Percentiles rank a stretch among this genome's conserved stretches.
These are phyloP conservation scores for Tetradesmus obliquus DNA, from an alignment of 139 green algal species.

Conservation along the genomic window DNA sequence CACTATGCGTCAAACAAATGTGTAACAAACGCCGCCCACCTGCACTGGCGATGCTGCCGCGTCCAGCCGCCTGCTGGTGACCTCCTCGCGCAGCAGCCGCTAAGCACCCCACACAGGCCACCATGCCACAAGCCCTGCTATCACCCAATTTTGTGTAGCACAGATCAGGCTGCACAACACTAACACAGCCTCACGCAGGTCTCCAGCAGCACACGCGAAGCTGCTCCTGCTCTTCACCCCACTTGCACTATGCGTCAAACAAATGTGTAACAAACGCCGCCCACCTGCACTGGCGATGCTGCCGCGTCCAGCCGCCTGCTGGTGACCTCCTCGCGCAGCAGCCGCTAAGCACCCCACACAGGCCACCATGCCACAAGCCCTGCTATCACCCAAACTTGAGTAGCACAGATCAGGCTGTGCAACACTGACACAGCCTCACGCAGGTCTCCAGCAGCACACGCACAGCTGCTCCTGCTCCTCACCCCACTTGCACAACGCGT, in stretches of 20 bases:
- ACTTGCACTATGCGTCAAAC: background rate
- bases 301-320: constrained; percentile 64
- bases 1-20: background rate
- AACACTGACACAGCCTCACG: background rate
- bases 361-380: too few species aligned
- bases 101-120: background rate
- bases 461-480: too few species aligned
- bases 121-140: too few species aligned
- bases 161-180: background rate
- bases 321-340: constrained; percentile 82
- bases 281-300: constrained; percentile 62
- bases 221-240: too few species aligned
- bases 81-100: constrained; percentile 79
- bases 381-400: too few species aligned
- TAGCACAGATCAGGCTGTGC: too few species aligned
- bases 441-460: background rate
- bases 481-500: too few species aligned
- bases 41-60: constrained; percentile 62
- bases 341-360: constrained; percentile 6
- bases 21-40: constrained; percentile 13
- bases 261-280: background rate
- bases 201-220: background rate
- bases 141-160: too few species aligned
- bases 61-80: constrained; percentile 68
- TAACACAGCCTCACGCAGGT: background rate